Conservation (phyloP, 1,139 yeast genomes). For the Debaryomycetaceae sp. region DNA sequence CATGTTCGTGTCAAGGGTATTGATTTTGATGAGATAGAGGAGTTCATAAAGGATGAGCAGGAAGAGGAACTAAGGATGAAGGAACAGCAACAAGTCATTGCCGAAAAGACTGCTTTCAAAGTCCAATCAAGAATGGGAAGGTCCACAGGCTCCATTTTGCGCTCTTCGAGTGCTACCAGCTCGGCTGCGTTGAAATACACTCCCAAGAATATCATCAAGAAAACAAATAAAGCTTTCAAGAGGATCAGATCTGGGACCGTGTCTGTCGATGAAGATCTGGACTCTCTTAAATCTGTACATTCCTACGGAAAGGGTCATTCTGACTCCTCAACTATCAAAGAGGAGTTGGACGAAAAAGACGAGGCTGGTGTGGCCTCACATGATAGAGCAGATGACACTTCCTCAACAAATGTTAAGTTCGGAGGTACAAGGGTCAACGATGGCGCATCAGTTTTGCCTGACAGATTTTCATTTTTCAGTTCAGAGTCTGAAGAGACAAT, state of each 20-base stretch:
- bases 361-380: background rate
- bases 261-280: slow-evolving; percentile 4
- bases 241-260: slow-evolving; percentile 7
- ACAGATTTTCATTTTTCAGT: slow-evolving; percentile 78
- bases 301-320: background rate
- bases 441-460: slow-evolving; percentile 39
- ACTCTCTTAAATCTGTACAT: slow-evolving; percentile 6
- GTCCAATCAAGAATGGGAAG: slow-evolving; percentile 14
- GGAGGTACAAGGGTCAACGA: slow-evolving; percentile 34
- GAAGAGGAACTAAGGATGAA: slow-evolving; percentile 24
- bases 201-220: slow-evolving; percentile 39
- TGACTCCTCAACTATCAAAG: slow-evolving; percentile 26
- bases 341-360: slow-evolving; percentile 15
- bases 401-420: slow-evolving; percentile 29
- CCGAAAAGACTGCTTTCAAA: slow-evolving; percentile 27
- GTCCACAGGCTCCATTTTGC: slow-evolving; percentile 18
- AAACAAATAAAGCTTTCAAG: slow-evolving; percentile 11
- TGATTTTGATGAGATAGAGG: slow-evolving; percentile 77
- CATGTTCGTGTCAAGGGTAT: slow-evolving; percentile 68
- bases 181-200: slow-evolving; percentile 62
- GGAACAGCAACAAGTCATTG: slow-evolving; percentile 29
- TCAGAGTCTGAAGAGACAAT: slow-evolving; percentile 82
- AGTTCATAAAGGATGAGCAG: slow-evolving; percentile 57
- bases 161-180: slow-evolving; percentile 16
- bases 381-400: slow-evolving; percentile 8